Evolutionary conservation across 768 basidiomycete species (phyloP), one percentile per base, ranked within the genome.

Genomic region (Mycena indigotica): DNA sequence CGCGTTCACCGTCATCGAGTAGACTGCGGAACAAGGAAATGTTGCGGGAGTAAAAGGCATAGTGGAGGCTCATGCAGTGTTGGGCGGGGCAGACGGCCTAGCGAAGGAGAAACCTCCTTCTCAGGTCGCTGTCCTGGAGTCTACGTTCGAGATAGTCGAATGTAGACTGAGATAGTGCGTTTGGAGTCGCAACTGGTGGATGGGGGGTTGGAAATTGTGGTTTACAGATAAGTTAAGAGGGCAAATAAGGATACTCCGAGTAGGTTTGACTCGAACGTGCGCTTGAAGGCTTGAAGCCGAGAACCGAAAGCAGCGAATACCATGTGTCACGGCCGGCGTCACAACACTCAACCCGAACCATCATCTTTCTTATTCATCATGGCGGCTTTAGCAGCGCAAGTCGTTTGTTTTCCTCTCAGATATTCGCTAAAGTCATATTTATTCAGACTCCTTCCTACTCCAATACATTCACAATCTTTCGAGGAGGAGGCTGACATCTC

Each of bases 21-120:
- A 88, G 77, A 64, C 85, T 86, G 68, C 88, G 87, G 71, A 93
- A 93, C 50, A 82, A 87, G 72, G 85, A 84, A 72, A 88, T 84
- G 71, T 89, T 84, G 67, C 85, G 80, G 67, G 85, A 82, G 70
- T 78, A 70, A 68, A 89, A 81, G 57, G 80, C 85, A 89, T 91
- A 91, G 75, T 92, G 88, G 75, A 83, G 79, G 79, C 79, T 90
- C 89, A 90, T 91, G 70, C 84, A 86, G 74, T 56, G 72, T 66
- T 57, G 64, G 54, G n/a, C n/a, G 48, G 57, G 61, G 56, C 51
- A 65, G 73, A 75, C 74, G 57, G 70, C 72, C 71, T 32, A 45
- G 57, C 62, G 71, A 73, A 73, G 72, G 74, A 73, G 57, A 39
- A 44, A 46, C n/a, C 46, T 63, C 71, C 69, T 65, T 62, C 70